Evolutionary conservation across 768 basidiomycete species (phyloP).

Genomic region (Collybia sp.): DNA sequence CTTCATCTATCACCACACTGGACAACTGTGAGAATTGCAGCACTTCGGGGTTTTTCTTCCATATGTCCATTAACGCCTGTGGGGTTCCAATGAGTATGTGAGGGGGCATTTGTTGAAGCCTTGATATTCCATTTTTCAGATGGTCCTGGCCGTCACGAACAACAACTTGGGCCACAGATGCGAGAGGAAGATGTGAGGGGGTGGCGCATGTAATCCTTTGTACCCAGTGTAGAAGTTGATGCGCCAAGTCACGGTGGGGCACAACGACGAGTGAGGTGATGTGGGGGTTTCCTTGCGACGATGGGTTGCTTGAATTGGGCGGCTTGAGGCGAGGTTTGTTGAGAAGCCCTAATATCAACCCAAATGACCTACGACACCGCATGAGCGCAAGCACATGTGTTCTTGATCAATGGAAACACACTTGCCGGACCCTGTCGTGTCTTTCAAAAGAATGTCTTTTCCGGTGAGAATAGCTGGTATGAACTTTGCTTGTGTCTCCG

Average conservation of each 20-base stretch:
- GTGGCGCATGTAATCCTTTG: slow-evolving; percentile 36
- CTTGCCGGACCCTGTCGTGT: slow-evolving; percentile 80
- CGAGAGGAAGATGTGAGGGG: slow-evolving; percentile 26
- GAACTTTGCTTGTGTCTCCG: slow-evolving; percentile 52
- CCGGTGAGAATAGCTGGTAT: slow-evolving; percentile 55
- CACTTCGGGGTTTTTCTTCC: slow-evolving; percentile 34
- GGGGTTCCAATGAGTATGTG: slow-evolving; percentile 73
- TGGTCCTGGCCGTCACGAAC: slow-evolving; percentile 46
- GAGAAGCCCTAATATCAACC: slow-evolving; percentile 59
- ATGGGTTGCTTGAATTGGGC: slow-evolving; percentile 14
- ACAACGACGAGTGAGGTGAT: slow-evolving; percentile 61
- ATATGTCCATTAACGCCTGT: slow-evolving; percentile 57
- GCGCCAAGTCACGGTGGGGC: slow-evolving; percentile 69
- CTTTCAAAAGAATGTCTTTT: slow-evolving; percentile 62
- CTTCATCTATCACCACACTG: slow-evolving; percentile 70
- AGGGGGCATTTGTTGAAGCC: slow-evolving; percentile 41
- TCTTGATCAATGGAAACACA: slow-evolving; percentile 27
- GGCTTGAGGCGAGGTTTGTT: slow-evolving; percentile 41
- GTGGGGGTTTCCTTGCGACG: slow-evolving; percentile 15
- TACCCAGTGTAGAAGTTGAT: slow-evolving; percentile 66
- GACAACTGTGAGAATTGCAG: slow-evolving; percentile 44
- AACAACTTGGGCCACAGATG: slow-evolving; percentile 53
- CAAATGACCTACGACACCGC: slow-evolving; percentile 55
- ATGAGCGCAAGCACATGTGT: slow-evolving; percentile 1
- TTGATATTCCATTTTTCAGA: slow-evolving; percentile 32